Evolutionary conservation across 495 filamentous ascomycete genomes (phyloP).

Genomic region (Aspergillus sclerotioniger): DNA sequence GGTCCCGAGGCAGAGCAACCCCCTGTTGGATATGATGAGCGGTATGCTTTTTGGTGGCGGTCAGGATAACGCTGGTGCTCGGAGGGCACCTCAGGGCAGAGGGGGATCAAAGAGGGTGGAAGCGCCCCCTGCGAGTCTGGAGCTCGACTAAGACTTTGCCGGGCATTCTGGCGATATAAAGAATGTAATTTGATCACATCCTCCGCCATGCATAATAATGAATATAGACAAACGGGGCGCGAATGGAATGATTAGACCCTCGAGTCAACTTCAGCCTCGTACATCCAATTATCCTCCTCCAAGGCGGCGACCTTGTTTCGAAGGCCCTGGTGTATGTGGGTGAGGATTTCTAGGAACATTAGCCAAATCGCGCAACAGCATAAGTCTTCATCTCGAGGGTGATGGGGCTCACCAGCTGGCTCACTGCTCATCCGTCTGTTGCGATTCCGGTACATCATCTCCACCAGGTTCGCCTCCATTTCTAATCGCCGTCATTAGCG

Average conservation of each 20-base stretch:
- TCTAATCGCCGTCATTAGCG: slow-evolving; percentile 26
- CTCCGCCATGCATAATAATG: slow-evolving; percentile 20
- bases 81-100: slow-evolving; percentile 32
- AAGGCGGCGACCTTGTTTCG: slow-evolving; percentile 67
- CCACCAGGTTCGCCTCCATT: slow-evolving; percentile 48
- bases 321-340: slow-evolving; percentile 68
- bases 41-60: slow-evolving; percentile 79
- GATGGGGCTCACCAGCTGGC: slow-evolving; percentile 58
- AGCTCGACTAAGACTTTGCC: slow-evolving; percentile 47
- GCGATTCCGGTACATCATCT: slow-evolving; percentile 57
- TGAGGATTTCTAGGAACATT: slow-evolving; percentile 60
- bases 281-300: slow-evolving; percentile 90
- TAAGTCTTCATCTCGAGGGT: neutral
- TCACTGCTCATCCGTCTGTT: slow-evolving; percentile 61
- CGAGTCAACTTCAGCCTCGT: slow-evolving; percentile 64
- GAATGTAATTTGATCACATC: slow-evolving; percentile 9
- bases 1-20: slow-evolving; percentile 82
- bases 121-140: slow-evolving; percentile 50
- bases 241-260: slow-evolving; percentile 2
- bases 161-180: slow-evolving; percentile 4
- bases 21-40: slow-evolving; percentile 96
- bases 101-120: slow-evolving; percentile 46
- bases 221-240: slow-evolving; percentile 14
- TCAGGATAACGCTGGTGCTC: slow-evolving; percentile 43
- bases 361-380: slow-evolving; percentile 11